These are phyloP conservation scores for Amaranthus hypochondriacus DNA, from an alignment of 148 eudicot species.

Conservation along the genomic window DNA sequence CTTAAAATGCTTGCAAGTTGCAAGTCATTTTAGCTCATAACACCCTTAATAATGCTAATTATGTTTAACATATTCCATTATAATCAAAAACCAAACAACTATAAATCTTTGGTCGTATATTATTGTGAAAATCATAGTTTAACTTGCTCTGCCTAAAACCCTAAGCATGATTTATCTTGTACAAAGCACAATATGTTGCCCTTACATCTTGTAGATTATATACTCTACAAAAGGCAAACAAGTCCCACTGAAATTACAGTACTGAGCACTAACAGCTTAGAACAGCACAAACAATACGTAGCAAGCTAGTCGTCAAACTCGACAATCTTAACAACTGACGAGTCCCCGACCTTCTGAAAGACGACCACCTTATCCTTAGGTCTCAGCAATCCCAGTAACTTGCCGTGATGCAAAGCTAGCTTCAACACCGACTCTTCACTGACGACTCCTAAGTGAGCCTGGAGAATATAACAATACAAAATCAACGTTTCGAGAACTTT, in stretches of 20 bases:
- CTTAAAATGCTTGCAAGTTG: no score
- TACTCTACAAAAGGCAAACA: neutral
- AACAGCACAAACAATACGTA: neutral
- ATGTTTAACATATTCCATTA: no score
- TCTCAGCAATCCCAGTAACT: conserved; percentile 43
- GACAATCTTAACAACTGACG: conserved; percentile 44
- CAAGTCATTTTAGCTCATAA: no score
- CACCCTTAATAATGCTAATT: no score
- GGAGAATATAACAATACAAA: conserved; percentile 12
- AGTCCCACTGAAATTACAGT: neutral
- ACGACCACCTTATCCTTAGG: conserved; percentile 51
- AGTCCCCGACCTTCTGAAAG: conserved; percentile 53
- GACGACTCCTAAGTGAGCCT: conserved; percentile 36
- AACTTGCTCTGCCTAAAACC: neutral
- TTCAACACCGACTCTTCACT: conserved; percentile 52
- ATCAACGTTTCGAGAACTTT: neutral
- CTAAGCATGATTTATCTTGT: neutral
- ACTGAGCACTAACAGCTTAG: neutral
- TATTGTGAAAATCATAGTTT: no score
- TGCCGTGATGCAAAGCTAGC: conserved; percentile 46
- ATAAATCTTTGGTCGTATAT: no score
- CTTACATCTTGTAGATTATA: neutral
- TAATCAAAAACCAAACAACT: no score
- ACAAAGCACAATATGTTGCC: neutral
- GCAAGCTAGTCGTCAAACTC: conserved; percentile 28